Evolutionary conservation across 2,329 filamentous ascomycete species (phyloP).

Genomic region (Phialophora macrospora): DNA sequence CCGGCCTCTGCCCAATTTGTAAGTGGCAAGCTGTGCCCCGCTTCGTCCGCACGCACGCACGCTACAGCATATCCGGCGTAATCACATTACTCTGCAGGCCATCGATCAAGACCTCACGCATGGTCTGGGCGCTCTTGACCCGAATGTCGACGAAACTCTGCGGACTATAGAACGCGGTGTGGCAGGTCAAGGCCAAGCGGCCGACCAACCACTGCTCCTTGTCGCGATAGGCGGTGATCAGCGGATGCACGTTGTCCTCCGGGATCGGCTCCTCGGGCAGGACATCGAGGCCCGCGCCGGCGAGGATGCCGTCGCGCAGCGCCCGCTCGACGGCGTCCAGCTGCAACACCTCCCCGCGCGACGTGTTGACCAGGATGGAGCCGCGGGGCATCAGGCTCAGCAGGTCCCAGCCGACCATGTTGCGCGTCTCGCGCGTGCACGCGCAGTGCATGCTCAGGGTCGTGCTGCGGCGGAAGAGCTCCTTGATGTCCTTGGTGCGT

Average conservation of each 20-base stretch:
- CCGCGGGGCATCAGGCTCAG: conserved; percentile 63
- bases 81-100: conserved; percentile 36
- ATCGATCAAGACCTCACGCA: conserved; percentile 38
- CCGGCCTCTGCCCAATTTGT: too few species aligned
- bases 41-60: background rate
- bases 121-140: conserved; percentile 36
- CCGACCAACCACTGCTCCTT: conserved; percentile 37
- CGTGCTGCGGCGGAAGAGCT: conserved; percentile 62
- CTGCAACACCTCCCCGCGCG: conserved; percentile 68
- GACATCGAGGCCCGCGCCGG: conserved; percentile 36
- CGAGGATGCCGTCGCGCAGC: conserved; percentile 34
- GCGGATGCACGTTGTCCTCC: conserved; percentile 32
- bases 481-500: conserved; percentile 51
- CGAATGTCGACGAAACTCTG: conserved; percentile 38
- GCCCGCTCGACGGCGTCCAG: conserved; percentile 56
- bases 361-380: conserved; percentile 70
- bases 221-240: conserved; percentile 36
- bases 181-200: conserved; percentile 35
- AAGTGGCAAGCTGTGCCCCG: background rate
- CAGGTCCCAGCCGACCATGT: conserved; percentile 63
- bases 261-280: conserved; percentile 37
- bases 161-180: conserved; percentile 38
- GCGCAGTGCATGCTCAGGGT: conserved; percentile 71
- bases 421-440: conserved; percentile 62
- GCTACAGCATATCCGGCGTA: conserved; percentile 37